These are phyloP conservation scores for Pleurozium schreberi DNA, from an alignment of 225 moss, liverwort and hornwort species.

Conservation along the genomic window DNA sequence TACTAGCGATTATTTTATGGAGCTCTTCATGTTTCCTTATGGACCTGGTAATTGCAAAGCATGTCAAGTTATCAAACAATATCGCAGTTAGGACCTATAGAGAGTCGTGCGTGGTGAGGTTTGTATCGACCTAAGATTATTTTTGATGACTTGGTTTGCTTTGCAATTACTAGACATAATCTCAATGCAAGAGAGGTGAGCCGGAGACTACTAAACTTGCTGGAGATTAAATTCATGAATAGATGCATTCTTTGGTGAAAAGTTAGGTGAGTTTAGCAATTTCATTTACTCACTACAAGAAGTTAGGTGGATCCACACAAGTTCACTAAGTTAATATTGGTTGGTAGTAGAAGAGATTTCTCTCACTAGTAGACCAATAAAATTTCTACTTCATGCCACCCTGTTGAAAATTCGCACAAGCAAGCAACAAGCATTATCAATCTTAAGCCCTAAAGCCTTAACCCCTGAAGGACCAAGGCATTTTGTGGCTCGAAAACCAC, in stretches of 20 bases:
- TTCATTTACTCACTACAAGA: not conserved
- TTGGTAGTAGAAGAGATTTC: not conserved
- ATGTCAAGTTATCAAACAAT: not conserved
- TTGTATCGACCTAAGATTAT: not conserved
- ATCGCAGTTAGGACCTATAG: fast-evolving
- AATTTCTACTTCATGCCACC: not conserved
- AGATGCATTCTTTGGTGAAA: not conserved
- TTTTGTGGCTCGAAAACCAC: too few species aligned
- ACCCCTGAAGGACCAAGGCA: too few species aligned
- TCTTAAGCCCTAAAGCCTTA: too few species aligned
- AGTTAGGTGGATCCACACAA: not conserved
- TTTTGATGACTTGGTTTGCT: not conserved
- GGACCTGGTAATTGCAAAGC: not conserved
- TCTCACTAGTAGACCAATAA: not conserved
- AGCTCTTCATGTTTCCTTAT: not conserved
- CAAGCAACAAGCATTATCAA: not conserved
- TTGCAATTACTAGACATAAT: not conserved
- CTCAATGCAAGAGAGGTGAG: not conserved
- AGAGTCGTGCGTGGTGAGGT: fast-evolving
- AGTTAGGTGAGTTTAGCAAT: not conserved
- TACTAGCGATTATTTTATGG: not conserved
- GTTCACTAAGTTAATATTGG: not conserved
- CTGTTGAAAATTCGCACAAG: not conserved
- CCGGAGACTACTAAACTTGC: not conserved
- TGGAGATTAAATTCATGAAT: not conserved